Evolutionary conservation across 441 rosid genomes (phyloP), one percentile per base, ranked within the genome.

Genomic region (Erysimum cheiri): DNA sequence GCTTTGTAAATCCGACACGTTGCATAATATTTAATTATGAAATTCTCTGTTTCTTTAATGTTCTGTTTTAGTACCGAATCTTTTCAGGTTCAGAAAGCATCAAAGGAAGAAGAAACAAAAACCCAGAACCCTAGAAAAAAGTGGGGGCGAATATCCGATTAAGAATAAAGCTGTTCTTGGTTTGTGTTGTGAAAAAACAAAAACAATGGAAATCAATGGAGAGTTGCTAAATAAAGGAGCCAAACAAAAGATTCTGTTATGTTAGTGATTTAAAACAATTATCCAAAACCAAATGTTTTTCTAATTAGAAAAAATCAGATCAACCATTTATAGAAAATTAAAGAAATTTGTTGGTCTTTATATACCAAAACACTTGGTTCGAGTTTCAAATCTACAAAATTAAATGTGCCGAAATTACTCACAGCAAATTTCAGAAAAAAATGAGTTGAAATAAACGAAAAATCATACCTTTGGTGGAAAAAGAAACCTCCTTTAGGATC

Each of bases 51-150:
- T 32, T 37, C 24, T 71, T 40, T 53, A 32, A 43, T 31, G 24
- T 52, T 35, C 37, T 39, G 33, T 54, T 35, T 36, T 36, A 12
- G 46, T 31, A 50, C 24, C 15, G 77, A 77, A 77, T 77, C 72
- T 77, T 77, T 65, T 43, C 69, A 65, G 72, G 75, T 75, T 76
- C 53, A 44, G 52, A 71, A 71, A 77, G 73, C 65, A 77, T 71
- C 75, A 64, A 64, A 64, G 75, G 71, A 76, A 64, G 79, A 69
- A 69, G 79, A 64, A 75, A 75, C 75, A 75, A 75, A 75, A 70
- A 64, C 75, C 61, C 71, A 71, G 75, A 75, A 75, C 74, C 79
- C 71, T 71, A 64, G 68, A 71, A 44, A 33, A 64, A 71, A 59
- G 71, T 71, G 57, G 24, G 24, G 24, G 24, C 26, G 72, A 76